phyloP scores from a whole-genome alignment of 2,329 filamentous ascomycete genomes.

The Cadophora gregata region DNA sequence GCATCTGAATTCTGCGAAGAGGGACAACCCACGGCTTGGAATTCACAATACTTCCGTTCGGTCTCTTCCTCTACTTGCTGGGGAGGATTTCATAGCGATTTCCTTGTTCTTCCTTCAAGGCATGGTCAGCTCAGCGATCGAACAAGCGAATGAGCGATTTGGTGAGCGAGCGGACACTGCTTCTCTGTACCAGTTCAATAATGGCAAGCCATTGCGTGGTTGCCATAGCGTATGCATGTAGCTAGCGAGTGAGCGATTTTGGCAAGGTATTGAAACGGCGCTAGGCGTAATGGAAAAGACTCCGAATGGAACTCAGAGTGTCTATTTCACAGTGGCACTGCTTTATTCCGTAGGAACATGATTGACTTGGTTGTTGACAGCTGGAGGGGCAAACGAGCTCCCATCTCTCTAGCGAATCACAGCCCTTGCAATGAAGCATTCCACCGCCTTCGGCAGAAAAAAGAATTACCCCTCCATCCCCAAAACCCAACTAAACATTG shows the following conservation, averaged over 20 bases:
- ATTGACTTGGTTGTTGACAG: too few relatives aligned
- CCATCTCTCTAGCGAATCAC: background rate
- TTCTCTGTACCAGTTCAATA: background rate
- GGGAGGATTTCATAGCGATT: background rate
- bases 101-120: background rate
- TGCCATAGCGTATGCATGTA: background rate
- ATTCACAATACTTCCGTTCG: background rate
- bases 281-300: background rate
- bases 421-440: background rate
- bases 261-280: background rate
- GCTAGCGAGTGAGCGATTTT: background rate
- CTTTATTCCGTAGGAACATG: too few relatives aligned
- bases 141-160: background rate
- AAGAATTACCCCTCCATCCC: slow-evolving; percentile 1
- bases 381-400: background rate
- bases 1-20: background rate
- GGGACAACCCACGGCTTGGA: background rate
- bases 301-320: too few relatives aligned
- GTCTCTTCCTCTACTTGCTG: background rate
- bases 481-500: background rate
- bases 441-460: slow-evolving; percentile 8
- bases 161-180: background rate
- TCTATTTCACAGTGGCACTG: too few relatives aligned
- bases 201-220: background rate
- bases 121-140: background rate